Evolutionary conservation across 345 rosid species (phyloP), one percentile per base, ranked within the genome.

Genomic region (Salix dunnii): DNA sequence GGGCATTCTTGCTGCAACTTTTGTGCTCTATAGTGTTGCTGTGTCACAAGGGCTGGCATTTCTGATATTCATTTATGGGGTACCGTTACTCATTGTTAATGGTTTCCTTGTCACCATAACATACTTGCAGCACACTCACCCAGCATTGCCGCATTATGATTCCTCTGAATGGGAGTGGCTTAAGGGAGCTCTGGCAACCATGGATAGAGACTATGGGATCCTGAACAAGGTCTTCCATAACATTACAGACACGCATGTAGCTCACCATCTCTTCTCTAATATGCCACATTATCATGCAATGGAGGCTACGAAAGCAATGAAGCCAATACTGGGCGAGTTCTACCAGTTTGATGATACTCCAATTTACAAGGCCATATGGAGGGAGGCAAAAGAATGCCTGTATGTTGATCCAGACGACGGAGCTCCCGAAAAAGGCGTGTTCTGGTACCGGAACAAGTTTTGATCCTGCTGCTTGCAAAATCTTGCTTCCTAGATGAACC

Each of bases 401-500:
- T 46, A 46, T 46, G 49, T 46, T 46, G 49, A 46, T 46, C 18
- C 49, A 46, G 49, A 46, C 3, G 49, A 3, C 17, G 49, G 49
- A 46, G 49, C 17, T 46, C 49, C 49, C 4, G 18, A 13, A 16
- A 17, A 49, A 49, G 21, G 21, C 7, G 55, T 49, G 55, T 49
- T 79, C 84, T 94, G 98, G 98, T 92, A 90, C 82, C 74, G 77
- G 42, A 94, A 90, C 72, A 86, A 88, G 88, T 55, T 90, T 18
- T 91, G 88, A 81, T 49, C 20, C 49, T 3, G 49, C 49, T 46
- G 18, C 49, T 0, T 14, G 17, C 17, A 12, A 43, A 43, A 43
- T 43, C 48, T 10, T 12, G 49, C 49, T 3, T 0, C 0, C 49
- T 46, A 46, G 49, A 46, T 46, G 7, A 40, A 6, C 43, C 43